Evolutionary conservation across 2,329 filamentous ascomycete genomes (phyloP).

Genomic region (Aspergillus sclerotialis): DNA sequence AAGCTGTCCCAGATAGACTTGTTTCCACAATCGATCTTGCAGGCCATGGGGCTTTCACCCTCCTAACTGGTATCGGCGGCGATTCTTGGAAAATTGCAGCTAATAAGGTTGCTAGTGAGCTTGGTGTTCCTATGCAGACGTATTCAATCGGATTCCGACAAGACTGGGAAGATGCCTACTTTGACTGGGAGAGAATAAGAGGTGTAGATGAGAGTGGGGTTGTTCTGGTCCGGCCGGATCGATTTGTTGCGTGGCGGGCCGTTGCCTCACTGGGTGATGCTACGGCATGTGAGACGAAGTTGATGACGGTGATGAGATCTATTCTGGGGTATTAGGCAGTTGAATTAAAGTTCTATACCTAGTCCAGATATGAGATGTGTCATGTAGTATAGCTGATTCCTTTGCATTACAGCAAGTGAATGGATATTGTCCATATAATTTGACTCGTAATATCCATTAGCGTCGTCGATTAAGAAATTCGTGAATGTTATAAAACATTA

Average conservation of each 20-base stretch:
- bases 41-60: slow-evolving; percentile 47
- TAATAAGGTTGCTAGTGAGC: slow-evolving; percentile 22
- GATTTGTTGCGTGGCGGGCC: slow-evolving; percentile 50
- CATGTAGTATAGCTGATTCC: no score
- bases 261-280: slow-evolving; percentile 9
- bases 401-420: not conserved
- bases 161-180: slow-evolving; percentile 57
- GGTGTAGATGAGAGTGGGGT: slow-evolving; percentile 53
- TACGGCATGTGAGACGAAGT: slow-evolving; percentile 11
- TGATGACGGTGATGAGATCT: slow-evolving; percentile 16
- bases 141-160: slow-evolving; percentile 52
- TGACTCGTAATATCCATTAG: no score
- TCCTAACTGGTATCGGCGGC: slow-evolving; percentile 52
- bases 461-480: no score
- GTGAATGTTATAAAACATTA: not conserved
- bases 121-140: slow-evolving; percentile 43
- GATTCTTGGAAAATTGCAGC: slow-evolving; percentile 49
- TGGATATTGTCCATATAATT: not conserved
- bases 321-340: slow-evolving; percentile 5
- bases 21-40: slow-evolving; percentile 56
- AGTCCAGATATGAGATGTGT: not conserved
- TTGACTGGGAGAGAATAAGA: slow-evolving; percentile 49
- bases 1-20: slow-evolving; percentile 34
- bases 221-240: slow-evolving; percentile 53
- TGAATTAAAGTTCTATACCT: not conserved